A percentile compares a stretch with the other conserved stretches of the same genome.
phyloP scores from a whole-genome alignment of 2,329 filamentous ascomycete species.

The Colletotrichum brevisporum region DNA sequence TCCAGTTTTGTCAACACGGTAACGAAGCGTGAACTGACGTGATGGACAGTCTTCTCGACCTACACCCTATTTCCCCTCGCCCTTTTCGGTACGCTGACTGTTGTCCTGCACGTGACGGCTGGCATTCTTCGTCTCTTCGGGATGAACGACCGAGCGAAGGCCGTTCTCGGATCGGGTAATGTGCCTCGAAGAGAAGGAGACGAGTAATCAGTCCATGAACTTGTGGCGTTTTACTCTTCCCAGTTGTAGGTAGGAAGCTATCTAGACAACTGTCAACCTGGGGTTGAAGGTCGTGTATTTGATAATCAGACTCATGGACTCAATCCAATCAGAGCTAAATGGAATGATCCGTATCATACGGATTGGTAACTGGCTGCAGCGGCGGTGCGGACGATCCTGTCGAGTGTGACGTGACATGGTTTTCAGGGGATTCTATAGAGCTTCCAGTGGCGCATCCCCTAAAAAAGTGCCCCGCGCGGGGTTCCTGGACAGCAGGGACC shows the following conservation, averaged over 20 bases:
- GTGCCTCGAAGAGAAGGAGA: constrained; percentile 35
- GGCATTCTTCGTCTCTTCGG: constrained; percentile 29
- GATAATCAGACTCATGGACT: too few relatives aligned
- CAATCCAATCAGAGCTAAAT: neutral
- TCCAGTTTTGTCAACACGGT: too few relatives aligned
- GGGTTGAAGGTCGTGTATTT: too few relatives aligned
- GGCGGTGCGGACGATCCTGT: neutral
- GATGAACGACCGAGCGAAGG: constrained; percentile 9
- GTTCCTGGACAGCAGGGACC: constrained; percentile 15
- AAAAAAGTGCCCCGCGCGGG: constrained; percentile 40
- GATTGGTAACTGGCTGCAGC: neutral
- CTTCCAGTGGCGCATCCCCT: neutral
- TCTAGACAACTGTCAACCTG: too few relatives aligned
- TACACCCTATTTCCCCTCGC: constrained; percentile 54
- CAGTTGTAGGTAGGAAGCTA: too few relatives aligned
- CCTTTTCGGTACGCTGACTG: constrained; percentile 53
- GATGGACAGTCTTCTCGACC: constrained; percentile 49
- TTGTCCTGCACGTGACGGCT: constrained; percentile 48
- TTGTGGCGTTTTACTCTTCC: too few relatives aligned
- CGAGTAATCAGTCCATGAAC: neutral
- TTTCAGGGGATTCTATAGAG: neutral
- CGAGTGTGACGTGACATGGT: neutral
- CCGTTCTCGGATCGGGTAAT: constrained; percentile 27
- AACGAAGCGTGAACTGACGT: constrained; percentile 37
- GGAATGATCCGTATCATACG: neutral